Evolutionary conservation across 768 basidiomycete species (phyloP), one percentile per base, ranked within the genome.

Genomic region (Xerocomellus intermedius): DNA sequence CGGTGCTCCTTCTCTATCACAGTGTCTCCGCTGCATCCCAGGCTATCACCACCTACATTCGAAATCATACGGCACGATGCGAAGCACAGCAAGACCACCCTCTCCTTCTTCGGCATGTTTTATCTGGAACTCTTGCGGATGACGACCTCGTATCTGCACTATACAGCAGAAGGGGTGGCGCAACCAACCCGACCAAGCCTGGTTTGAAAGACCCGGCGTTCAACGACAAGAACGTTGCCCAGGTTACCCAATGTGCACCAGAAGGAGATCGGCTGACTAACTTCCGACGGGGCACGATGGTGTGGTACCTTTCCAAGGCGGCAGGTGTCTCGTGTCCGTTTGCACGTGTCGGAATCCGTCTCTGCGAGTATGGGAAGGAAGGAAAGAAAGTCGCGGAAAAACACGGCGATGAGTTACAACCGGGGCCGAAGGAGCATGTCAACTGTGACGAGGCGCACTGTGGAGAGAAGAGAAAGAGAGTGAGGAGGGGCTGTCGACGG

Each of bases 41-140:
- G 70, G 86, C 89, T 13, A 88, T 91, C 63, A 89, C 89, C 5
- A 87, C 87, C n/a, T 91, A 87, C 67, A 84, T 91, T 63, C 83
- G 89, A 47, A 77, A 78, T 55, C 89, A 91, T 65, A 77, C 86
- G 58, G 74, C 82, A 42, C 85, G 89, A 46, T 90, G 88, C 59
- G 86, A 89, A 48, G 70, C 69, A 7, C 82, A 89, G 56, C 80
- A 87, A 61, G 87, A 89, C 64, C 82, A 85, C 41, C 87, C 89
- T 3, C 80, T 91, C 10, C 82, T 91, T 37, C 78, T 89, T 33
- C 83, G 83, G 28, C 87, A 90, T 64, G 74, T 78, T 30, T 79
- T 91, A 38, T 87, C 88, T 16, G 89, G 89, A 63, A 89, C 87
- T 4, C 68, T 74, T 12, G 75, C 80, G 22, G 89, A 91, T 73